Evolutionary conservation across 2,329 filamentous ascomycete genomes (phyloP).

Genomic region (Arthrinium puccinioides): DNA sequence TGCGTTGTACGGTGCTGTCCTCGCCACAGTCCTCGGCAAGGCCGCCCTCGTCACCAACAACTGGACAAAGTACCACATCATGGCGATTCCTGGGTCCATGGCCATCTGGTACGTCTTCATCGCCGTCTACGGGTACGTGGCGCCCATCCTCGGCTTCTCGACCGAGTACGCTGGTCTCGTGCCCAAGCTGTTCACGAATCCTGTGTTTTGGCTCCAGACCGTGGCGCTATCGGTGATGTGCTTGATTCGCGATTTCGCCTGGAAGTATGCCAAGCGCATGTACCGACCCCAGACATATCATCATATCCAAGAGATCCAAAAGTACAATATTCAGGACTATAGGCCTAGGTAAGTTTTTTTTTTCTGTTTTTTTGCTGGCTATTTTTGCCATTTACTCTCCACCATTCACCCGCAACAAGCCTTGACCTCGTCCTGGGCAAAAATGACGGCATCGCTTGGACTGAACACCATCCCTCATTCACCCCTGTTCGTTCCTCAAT

Average conservation of each 20-base stretch:
- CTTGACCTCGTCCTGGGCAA: too few species aligned
- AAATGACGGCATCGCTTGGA: too few species aligned
- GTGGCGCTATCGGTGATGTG: slow-evolving; percentile 73
- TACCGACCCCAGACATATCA: slow-evolving; percentile 94
- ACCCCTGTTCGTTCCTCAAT: not conserved
- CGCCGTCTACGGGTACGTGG: slow-evolving; percentile 78
- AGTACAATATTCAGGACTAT: slow-evolving; percentile 99
- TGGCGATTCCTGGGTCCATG: slow-evolving; percentile 92
- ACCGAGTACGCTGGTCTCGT: slow-evolving; percentile 81
- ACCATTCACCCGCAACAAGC: too few species aligned
- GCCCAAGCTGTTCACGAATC: slow-evolving; percentile 70
- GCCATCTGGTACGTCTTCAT: slow-evolving; percentile 86
- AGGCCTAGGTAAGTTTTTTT: slow-evolving; percentile 65
- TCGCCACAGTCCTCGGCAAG: slow-evolving; percentile 90
- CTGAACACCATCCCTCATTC: too few species aligned
- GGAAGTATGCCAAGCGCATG: slow-evolving; percentile 98
- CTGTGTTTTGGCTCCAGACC: slow-evolving; percentile 89
- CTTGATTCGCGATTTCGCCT: slow-evolving; percentile 80
- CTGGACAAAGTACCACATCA: slow-evolving; percentile 97
- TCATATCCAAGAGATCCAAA: slow-evolving; percentile 98
- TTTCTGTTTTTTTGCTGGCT: not conserved
- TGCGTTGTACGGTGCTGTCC: slow-evolving; percentile 86
- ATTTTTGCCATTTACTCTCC: not conserved
- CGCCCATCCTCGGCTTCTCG: slow-evolving; percentile 74
- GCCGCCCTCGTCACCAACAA: slow-evolving; percentile 92